A percentile compares a stretch with the other conserved stretches of the same genome.
Conservation (phyloP, 129 eudicot genomes). For the Apium graveolens region DNA sequence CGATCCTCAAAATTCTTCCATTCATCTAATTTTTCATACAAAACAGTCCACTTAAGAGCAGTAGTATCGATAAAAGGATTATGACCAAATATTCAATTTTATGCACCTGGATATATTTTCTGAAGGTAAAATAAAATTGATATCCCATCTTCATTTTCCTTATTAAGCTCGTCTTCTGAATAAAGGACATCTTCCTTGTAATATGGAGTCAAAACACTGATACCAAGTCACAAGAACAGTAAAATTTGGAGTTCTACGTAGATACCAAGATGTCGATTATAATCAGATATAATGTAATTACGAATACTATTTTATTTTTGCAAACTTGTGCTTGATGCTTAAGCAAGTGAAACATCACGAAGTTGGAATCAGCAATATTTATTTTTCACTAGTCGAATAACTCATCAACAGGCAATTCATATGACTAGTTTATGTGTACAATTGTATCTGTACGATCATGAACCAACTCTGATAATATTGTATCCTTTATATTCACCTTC, state of each 20-base stretch:
- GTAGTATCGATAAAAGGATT: slow-evolving; percentile 2
- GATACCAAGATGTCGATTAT: not conserved
- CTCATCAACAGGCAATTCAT: not conserved
- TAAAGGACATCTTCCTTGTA: slow-evolving; percentile 89
- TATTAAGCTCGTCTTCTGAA: slow-evolving; percentile 75
- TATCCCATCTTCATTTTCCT: slow-evolving; percentile 95
- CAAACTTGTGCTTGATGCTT: not conserved
- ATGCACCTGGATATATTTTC: slow-evolving; percentile 92
- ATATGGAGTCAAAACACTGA: slow-evolving; percentile 92
- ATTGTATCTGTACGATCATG: not conserved
- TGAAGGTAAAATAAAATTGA: slow-evolving; percentile 87
- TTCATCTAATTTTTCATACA: slow-evolving; percentile 52
- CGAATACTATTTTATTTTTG: not conserved
- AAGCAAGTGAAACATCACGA: not conserved
- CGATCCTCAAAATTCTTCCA: slow-evolving; percentile 77
- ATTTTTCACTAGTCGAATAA: no score
- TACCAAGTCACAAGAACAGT: slow-evolving; percentile 1
- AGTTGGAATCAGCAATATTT: not conserved
- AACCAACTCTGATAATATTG: not conserved
- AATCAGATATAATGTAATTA: not conserved
- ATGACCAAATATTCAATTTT: slow-evolving; percentile 8
- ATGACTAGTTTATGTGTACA: not conserved
- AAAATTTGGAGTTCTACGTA: not conserved
- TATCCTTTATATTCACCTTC: not conserved
- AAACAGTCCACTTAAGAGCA: slow-evolving; percentile 1